Evolutionary conservation across 2,329 filamentous ascomycete genomes (phyloP).

Genomic region (Dactylellina leptospora): DNA sequence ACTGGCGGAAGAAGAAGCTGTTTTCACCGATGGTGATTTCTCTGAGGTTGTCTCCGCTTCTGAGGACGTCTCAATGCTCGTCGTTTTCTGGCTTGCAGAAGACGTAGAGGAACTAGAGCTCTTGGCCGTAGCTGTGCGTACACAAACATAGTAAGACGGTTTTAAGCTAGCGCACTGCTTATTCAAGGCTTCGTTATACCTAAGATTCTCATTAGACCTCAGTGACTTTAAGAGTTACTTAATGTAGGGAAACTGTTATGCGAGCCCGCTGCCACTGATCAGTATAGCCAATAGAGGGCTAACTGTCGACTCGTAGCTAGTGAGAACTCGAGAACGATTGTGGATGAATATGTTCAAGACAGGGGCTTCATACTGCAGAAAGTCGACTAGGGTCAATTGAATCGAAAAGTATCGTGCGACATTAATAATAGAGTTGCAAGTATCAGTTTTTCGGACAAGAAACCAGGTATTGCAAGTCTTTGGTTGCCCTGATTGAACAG

Average conservation of each 20-base stretch:
- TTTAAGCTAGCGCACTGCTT: conserved; percentile 20
- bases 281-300: no score
- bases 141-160: conserved; percentile 26
- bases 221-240: no score
- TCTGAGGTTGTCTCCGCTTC: no score
- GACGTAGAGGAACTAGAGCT: conserved; percentile 4
- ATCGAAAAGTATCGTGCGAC: conserved; percentile 11
- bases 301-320: no score
- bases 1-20: background rate
- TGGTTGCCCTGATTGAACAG: conserved; percentile 3
- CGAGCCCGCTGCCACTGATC: no score
- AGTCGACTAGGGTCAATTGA: background rate
- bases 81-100: background rate
- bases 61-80: no score
- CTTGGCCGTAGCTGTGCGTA: background rate
- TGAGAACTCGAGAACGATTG: no score
- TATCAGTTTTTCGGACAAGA: conserved; percentile 28
- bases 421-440: conserved; percentile 14
- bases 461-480: conserved; percentile 22
- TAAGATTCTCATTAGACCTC: background rate
- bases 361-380: conserved; percentile 18
- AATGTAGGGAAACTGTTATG: no score
- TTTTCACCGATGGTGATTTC: no score
- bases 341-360: no score
- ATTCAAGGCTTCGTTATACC: conserved; percentile 22